Evolutionary conservation across 106 monocot genomes (phyloP).

Genomic region (Dioscorea zingiberensis): DNA sequence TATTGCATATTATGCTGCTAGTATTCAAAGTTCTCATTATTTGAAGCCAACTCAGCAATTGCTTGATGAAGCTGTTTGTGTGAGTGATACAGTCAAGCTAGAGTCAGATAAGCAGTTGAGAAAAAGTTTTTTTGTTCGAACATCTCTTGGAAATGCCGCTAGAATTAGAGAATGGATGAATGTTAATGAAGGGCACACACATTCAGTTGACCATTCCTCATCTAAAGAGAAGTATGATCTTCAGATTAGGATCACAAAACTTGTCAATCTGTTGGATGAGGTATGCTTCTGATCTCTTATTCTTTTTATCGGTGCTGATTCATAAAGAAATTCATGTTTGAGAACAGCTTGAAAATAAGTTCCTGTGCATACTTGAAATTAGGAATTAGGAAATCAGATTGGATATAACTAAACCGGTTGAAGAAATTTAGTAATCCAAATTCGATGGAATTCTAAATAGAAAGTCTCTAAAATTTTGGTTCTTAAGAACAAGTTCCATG

Average conservation of each 20-base stretch:
- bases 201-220: neutral
- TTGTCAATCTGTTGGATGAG: slow-evolving; percentile 45
- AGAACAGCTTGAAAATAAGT: no score
- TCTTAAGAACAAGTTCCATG: no score
- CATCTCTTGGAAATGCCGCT: neutral
- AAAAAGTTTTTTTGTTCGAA: neutral
- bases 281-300: slow-evolving; percentile 10
- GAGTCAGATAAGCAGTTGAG: slow-evolving; percentile 9
- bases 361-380: no score
- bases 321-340: no score
- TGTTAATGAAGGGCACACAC: slow-evolving; percentile 1
- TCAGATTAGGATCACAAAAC: slow-evolving; percentile 25
- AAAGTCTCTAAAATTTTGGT: no score
- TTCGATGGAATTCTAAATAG: no score
- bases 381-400: no score
- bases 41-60: slow-evolving; percentile 41
- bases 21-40: slow-evolving; percentile 36
- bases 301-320: no score
- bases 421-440: no score
- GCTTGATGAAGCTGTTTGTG: slow-evolving; percentile 55
- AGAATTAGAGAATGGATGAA: slow-evolving; percentile 5
- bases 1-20: neutral
- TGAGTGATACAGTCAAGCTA: slow-evolving; percentile 21
- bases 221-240: slow-evolving; percentile 15
- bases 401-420: no score